These are phyloP conservation scores for Novakomyces olei DNA, from an alignment of 805 yeast genomes.

Conservation along the genomic window DNA sequence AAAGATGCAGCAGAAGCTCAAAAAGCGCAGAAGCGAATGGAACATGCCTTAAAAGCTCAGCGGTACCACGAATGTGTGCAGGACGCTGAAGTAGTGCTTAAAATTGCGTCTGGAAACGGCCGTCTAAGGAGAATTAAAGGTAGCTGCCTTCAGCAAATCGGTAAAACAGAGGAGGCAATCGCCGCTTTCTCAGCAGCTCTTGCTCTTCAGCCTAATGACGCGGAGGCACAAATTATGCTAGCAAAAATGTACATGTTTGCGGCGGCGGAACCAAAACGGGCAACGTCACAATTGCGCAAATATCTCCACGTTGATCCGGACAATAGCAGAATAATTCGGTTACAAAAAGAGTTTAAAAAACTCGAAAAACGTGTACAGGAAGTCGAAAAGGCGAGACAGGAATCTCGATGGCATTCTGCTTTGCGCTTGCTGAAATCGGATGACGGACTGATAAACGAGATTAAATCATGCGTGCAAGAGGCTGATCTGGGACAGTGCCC, in stretches of 20 bases:
- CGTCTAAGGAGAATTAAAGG: constrained; percentile 15
- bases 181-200: constrained; percentile 16
- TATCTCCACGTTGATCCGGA: constrained; percentile 69
- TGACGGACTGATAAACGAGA: constrained; percentile 7
- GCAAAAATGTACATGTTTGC: constrained; percentile 27
- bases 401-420: constrained; percentile 6
- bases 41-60: constrained; percentile 7
- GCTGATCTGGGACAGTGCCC: too few species aligned
- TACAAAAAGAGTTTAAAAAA: constrained; percentile 32
- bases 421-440: too few species aligned
- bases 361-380: constrained; percentile 8
- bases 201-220: constrained; percentile 11
- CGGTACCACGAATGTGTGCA: constrained; percentile 11
- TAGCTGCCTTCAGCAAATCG: constrained; percentile 14
- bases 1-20: constrained; percentile 10
- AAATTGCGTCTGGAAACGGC: constrained; percentile 12
- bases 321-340: too few species aligned
- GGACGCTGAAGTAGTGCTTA: constrained; percentile 13
- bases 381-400: constrained; percentile 5
- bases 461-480: too few species aligned
- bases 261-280: constrained; percentile 29
- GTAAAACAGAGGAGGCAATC: constrained; percentile 15
- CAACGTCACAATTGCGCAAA: constrained; percentile 31
- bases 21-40: constrained; percentile 7
- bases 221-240: constrained; percentile 12